Conservation (phyloP, 257 asterid genomes). For the Osmanthus fragrans region DNA sequence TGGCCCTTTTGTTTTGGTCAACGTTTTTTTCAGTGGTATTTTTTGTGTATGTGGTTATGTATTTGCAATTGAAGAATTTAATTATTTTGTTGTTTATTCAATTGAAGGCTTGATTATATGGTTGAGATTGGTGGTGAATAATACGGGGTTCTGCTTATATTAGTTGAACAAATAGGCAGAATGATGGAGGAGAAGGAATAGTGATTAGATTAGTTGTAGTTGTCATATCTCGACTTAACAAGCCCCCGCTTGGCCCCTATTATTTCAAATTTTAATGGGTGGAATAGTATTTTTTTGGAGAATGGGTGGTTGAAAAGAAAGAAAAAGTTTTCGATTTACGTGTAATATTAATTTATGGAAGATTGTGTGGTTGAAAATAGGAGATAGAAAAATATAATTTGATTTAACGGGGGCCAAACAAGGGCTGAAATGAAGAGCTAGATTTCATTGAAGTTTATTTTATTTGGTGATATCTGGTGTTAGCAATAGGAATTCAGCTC, state of each 20-base stretch:
- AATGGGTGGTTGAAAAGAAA: no score
- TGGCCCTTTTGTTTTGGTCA: neutral
- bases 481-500: neutral
- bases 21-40: neutral
- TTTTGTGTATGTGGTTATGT: neutral
- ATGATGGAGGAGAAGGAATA: neutral
- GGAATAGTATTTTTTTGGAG: no score
- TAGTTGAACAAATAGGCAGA: neutral
- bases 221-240: neutral
- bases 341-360: no score
- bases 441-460: neutral
- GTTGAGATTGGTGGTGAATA: neutral
- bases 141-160: neutral
- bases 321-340: no score
- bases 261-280: no score
- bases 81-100: neutral
- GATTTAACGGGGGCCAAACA: no score
- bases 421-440: neutral
- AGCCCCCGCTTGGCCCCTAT: no score
- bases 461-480: neutral
- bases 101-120: neutral
- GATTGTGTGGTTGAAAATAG: no score
- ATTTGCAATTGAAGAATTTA: slow-evolving; percentile 1
- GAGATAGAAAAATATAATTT: no score
- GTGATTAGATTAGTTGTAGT: neutral